A percentile compares a stretch with the other conserved stretches of the same genome.
These are phyloP conservation scores for Orobanche coerulescens DNA, from an alignment of 257 asterid species.

Conservation along the genomic window DNA sequence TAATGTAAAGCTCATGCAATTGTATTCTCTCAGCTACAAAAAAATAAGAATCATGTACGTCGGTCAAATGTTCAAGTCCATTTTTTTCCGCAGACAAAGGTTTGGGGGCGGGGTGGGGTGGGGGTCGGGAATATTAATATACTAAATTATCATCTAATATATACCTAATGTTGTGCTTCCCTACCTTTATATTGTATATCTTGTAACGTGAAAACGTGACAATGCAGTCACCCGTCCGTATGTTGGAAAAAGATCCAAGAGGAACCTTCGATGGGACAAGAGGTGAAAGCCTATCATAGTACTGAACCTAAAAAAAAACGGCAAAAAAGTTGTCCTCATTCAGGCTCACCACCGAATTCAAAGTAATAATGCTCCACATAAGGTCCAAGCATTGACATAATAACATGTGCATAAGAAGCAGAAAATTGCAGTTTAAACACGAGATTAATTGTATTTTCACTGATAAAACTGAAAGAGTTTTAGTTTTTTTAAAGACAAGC, in stretches of 20 bases:
- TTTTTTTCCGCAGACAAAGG: background rate
- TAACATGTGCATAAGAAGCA: background rate
- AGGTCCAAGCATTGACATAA: slow-evolving; percentile 1
- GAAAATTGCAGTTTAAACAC: background rate
- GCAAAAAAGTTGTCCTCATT: background rate
- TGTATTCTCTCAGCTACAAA: too few species aligned
- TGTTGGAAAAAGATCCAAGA: slow-evolving; percentile 63
- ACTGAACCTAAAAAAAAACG: slow-evolving; percentile 51
- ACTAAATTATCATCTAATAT: background rate
- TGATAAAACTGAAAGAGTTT: background rate
- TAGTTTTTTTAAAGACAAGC: background rate
- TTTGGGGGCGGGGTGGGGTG: background rate
- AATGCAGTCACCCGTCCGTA: slow-evolving; percentile 80
- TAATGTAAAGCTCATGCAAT: too few species aligned
- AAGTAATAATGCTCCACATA: background rate
- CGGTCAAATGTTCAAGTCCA: background rate
- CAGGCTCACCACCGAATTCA: slow-evolving; percentile 1
- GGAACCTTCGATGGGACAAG: slow-evolving; percentile 69
- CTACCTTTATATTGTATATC: slow-evolving; percentile 74
- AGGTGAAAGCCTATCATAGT: slow-evolving; percentile 95
- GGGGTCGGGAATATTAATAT: background rate
- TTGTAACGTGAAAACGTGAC: slow-evolving; percentile 81
- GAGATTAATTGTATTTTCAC: background rate
- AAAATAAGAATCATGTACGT: background rate
- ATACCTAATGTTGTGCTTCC: slow-evolving; percentile 13